Conservation (phyloP, 2,329 filamentous ascomycete genomes). For the Fusarium verrucosum region DNA sequence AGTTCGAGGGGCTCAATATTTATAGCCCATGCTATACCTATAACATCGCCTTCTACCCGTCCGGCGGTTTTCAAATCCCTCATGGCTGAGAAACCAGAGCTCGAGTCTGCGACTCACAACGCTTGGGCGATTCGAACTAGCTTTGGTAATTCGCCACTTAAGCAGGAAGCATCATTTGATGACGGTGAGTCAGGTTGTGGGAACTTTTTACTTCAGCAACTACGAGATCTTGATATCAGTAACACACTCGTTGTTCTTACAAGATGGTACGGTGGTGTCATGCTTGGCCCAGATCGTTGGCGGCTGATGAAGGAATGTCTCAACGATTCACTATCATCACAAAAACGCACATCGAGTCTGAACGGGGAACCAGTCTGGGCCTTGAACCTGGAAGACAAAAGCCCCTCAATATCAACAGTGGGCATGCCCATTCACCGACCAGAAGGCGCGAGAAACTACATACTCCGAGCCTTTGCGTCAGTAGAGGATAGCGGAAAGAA, state of each 20-base stretch:
- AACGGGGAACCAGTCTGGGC: constrained; percentile 68
- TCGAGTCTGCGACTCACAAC: constrained; percentile 67
- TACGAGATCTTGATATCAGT: constrained; percentile 61
- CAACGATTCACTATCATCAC: constrained; percentile 63
- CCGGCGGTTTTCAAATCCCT: constrained; percentile 57
- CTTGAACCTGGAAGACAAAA: constrained; percentile 63
- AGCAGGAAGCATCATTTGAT: constrained; percentile 64
- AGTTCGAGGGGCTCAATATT: constrained; percentile 66
- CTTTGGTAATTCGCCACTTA: constrained; percentile 51
- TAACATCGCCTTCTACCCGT: constrained; percentile 54
- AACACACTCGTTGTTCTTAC: constrained; percentile 67
- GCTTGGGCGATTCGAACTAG: constrained; percentile 59
- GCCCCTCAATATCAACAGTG: constrained; percentile 50
- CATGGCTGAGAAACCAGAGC: constrained; percentile 57
- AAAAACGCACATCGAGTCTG: constrained; percentile 50
- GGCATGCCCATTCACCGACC: constrained; percentile 79
- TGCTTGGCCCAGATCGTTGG: constrained; percentile 71
- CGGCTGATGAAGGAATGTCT: constrained; percentile 68
- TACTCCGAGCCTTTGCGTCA: constrained; percentile 67
- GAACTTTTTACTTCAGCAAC: constrained; percentile 62
- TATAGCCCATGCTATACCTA: constrained; percentile 59
- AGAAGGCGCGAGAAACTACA: constrained; percentile 70
- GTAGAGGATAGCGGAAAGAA: constrained; percentile 39
- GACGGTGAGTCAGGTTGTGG: constrained; percentile 71
- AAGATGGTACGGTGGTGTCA: constrained; percentile 69